A percentile compares a stretch with the other conserved stretches of the same genome.
Evolutionary conservation across 2,329 filamentous ascomycete genomes (phyloP).

Genomic region (Penicillium sp.): DNA sequence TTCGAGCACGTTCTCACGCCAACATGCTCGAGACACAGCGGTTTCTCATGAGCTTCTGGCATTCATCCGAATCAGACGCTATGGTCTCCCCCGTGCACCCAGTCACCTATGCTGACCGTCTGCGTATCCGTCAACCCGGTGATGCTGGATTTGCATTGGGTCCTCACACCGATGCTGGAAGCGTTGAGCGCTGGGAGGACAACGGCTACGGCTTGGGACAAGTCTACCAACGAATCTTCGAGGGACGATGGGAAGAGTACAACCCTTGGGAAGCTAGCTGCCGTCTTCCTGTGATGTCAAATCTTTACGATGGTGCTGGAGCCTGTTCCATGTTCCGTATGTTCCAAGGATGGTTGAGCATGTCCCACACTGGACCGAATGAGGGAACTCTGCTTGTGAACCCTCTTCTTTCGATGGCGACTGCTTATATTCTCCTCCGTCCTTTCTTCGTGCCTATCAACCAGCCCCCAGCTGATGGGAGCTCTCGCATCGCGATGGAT

Average conservation of each 20-base stretch:
- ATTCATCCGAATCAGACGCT: constrained; percentile 1
- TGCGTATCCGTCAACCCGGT: constrained; percentile 68
- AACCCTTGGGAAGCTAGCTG: constrained; percentile 74
- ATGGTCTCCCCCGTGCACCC: constrained; percentile 36
- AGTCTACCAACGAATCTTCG: constrained; percentile 68
- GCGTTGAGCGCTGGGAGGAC: constrained; percentile 69
- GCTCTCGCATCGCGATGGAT: constrained; percentile 6
- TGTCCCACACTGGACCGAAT: constrained; percentile 64
- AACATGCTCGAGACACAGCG: constrained; percentile 15
- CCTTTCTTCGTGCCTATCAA: constrained; percentile 69
- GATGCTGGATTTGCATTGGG: constrained; percentile 67
- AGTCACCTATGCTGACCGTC: constrained; percentile 65
- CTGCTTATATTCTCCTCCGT: constrained; percentile 72
- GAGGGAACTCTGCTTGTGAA: constrained; percentile 71
- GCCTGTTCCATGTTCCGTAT: constrained; percentile 77
- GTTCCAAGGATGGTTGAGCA: constrained; percentile 78
- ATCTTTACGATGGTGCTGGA: constrained; percentile 74
- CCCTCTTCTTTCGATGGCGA: constrained; percentile 69
- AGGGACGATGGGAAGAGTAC: constrained; percentile 71
- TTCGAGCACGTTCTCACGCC: constrained; percentile 10
- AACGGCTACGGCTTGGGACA: constrained; percentile 66
- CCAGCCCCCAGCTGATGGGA: constrained; percentile 2
- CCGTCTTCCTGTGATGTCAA: constrained; percentile 64
- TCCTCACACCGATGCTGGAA: constrained; percentile 70
- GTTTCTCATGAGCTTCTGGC: constrained; percentile 5